Evolutionary conservation across 1,139 yeast genomes (phyloP), one percentile per base, ranked within the genome.

Genomic region (Torulaspora pretoriensis): DNA sequence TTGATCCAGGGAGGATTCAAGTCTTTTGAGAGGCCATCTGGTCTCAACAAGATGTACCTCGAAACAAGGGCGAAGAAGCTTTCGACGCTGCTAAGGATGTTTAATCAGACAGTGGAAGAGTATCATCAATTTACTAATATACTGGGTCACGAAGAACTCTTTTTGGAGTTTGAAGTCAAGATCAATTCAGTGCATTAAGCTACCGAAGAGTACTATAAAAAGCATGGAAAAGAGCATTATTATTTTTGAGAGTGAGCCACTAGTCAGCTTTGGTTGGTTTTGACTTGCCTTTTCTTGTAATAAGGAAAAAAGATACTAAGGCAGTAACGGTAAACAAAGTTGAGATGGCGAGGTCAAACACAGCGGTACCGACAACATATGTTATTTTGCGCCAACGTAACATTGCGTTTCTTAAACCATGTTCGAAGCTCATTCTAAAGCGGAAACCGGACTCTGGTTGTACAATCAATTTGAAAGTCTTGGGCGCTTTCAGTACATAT

Each of bases 361-460:
- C 30, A 1, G 46, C 24, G 5, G 51, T 51, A 1, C 67, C 67
- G 16, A 57, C 42, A 1, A 54, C 35, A 45, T 61, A 58, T 9
- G 64, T 51, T 8, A 59, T 38, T 25, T 48, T 48, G 22, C 45
- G 46, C 51, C 57, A 53, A 14, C 57, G 51, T 22, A 60, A 38
- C 65, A 63, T 59, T 22, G 60, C 43, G 40, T 61, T 59, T 38
- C 65, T 49, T 40, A 61, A 35, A 8, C 60, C 64, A 37, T 59
- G 60, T 3, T 51, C 47, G 33, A 57, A 59, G 38, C 50, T 51
- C 52, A 57, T 52, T 32, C 58, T 49, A 12, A 57, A 52, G 13
- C 40, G 49, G 12, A 57, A 26, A 7, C 39, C 43, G 2, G 63
- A 59, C 5, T 51, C 48, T 3, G 57, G 52, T 2, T 42, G 47